Evolutionary conservation across 179 eudicot species (phyloP).

Genomic region (Pouteria campechiana): DNA sequence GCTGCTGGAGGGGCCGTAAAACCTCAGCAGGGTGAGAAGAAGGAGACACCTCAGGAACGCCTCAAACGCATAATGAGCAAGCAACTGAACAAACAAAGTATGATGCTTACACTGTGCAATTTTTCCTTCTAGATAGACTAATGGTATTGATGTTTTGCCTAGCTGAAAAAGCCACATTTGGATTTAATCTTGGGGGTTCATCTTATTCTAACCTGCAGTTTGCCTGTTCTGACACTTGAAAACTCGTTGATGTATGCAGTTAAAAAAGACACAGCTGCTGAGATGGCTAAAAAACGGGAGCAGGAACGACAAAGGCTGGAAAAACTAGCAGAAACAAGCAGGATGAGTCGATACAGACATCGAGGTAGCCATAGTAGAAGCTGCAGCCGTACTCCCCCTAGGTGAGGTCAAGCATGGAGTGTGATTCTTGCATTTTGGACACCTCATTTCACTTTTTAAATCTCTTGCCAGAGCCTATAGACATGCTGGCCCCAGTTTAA

Average conservation of each 20-base stretch:
- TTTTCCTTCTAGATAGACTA: too few species aligned
- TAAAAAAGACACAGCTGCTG: conserved; percentile 85
- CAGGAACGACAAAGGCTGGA: conserved; percentile 88
- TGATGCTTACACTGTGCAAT: conserved; percentile 9
- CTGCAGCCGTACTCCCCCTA: conserved; percentile 75
- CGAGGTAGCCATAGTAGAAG: conserved; percentile 94
- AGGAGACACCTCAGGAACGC: conserved; percentile 98
- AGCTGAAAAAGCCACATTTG: not conserved
- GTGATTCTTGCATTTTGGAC: not conserved
- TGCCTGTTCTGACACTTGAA: not conserved
- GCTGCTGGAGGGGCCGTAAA: conserved; percentile 41
- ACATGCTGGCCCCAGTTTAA: too few species aligned
- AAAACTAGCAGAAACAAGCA: conserved; percentile 88
- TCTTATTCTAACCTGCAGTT: too few species aligned
- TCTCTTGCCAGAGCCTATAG: not conserved
- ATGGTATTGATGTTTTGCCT: not conserved
- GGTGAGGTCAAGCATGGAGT: too few species aligned
- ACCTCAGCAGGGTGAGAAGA: conserved; percentile 67
- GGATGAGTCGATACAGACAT: conserved; percentile 51
- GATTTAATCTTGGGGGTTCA: not conserved
- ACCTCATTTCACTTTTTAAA: not conserved
- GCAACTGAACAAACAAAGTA: conserved; percentile 87
- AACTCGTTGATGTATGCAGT: conserved; percentile 25
- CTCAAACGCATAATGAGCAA: conserved; percentile 98
- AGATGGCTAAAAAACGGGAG: conserved; percentile 89